phyloP scores from a whole-genome alignment of 2,329 filamentous ascomycete genomes.

The Pezicula neosporulosa region DNA sequence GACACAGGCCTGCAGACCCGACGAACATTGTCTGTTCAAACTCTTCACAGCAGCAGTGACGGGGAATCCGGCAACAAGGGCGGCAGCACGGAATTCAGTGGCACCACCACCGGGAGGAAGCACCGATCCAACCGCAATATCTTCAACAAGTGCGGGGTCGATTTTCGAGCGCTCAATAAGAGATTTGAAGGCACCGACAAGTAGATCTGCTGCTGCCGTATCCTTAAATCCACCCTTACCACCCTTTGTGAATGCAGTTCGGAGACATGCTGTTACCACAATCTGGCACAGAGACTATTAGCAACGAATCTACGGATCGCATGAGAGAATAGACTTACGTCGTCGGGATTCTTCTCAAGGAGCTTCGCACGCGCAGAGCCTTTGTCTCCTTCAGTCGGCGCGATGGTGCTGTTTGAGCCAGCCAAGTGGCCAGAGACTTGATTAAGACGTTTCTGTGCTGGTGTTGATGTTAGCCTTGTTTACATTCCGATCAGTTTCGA shows the following conservation, averaged over 20 bases:
- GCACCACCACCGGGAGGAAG: conserved; percentile 91
- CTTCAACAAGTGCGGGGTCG: conserved; percentile 83
- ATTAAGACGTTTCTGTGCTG: conserved; percentile 31
- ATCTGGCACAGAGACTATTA: conserved; percentile 46
- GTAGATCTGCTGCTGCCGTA: conserved; percentile 80
- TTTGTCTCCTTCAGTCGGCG: conserved; percentile 16
- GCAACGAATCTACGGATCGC: not conserved
- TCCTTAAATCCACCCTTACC: conserved; percentile 96
- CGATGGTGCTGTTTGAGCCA: conserved; percentile 31
- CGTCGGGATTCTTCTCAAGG: conserved; percentile 63
- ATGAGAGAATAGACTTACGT: conserved; percentile 44
- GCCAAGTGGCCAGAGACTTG: conserved; percentile 61
- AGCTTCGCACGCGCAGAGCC: conserved; percentile 31
- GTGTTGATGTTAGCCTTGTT: conserved; percentile 13
- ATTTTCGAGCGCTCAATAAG: conserved; percentile 83
- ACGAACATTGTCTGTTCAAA: conserved; percentile 92
- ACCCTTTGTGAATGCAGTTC: conserved; percentile 88
- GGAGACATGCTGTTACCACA: conserved; percentile 88
- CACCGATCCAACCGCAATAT: conserved; percentile 88
- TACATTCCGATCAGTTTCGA: not conserved
- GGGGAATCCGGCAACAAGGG: conserved; percentile 87
- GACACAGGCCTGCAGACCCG: conserved; percentile 85
- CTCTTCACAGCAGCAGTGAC: conserved; percentile 79
- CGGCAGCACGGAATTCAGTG: conserved; percentile 93
- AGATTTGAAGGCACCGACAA: conserved; percentile 77